These are phyloP conservation scores for Candolleomyces aberdarensis DNA, from an alignment of 768 basidiomycete species.

Conservation along the genomic window DNA sequence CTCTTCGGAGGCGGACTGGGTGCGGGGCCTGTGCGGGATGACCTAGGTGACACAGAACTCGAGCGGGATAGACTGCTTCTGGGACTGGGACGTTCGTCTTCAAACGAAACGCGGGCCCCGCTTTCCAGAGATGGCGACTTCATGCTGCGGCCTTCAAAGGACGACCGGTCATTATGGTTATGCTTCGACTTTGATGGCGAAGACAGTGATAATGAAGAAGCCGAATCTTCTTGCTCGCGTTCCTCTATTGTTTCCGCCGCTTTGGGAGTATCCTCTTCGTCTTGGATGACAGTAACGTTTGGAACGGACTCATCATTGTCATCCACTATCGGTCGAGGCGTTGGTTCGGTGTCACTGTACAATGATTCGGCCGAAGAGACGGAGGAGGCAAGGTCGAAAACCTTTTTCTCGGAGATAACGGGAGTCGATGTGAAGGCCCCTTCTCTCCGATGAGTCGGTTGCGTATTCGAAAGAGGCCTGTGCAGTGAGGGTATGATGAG, in stretches of 20 bases:
- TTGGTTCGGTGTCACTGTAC: background rate
- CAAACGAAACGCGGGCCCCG: background rate
- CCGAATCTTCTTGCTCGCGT: background rate
- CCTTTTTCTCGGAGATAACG: conserved; percentile 1
- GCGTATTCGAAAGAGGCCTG: conserved; percentile 4
- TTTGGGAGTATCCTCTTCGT: background rate
- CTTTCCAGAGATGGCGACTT: background rate
- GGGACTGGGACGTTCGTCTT: background rate
- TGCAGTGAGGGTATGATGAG: too few species aligned
- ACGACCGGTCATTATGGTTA: background rate
- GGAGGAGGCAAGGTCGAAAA: background rate
- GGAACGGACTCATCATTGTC: conserved; percentile 5
- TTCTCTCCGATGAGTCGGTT: conserved; percentile 18
- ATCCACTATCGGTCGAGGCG: background rate
- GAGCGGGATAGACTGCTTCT: conserved; percentile 3
- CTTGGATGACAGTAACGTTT: background rate
- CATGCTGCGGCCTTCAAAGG: background rate
- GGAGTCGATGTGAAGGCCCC: conserved; percentile 13
- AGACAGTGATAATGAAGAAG: background rate
- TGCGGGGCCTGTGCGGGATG: conserved; percentile 14
- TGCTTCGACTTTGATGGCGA: background rate
- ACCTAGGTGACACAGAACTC: conserved; percentile 11
- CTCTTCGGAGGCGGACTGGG: conserved; percentile 52
- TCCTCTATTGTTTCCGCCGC: background rate
- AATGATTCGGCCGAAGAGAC: background rate